Conservation (phyloP, 495 filamentous ascomycete species). For the Penicillium tannophilum region DNA sequence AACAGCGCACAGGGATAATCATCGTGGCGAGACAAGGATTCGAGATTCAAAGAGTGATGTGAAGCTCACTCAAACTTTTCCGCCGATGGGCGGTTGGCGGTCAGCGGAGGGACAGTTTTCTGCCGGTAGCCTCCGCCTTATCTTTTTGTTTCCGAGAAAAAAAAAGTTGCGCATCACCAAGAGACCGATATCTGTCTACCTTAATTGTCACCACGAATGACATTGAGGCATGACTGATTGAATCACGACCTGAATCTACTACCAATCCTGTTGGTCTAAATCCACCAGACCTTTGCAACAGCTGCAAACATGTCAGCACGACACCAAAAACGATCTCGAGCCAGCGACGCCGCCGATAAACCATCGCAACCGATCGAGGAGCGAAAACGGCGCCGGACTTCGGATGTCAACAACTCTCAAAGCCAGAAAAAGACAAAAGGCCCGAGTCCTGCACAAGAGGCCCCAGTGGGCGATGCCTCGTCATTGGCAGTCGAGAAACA, state of each 20-base stretch:
- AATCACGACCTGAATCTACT: not conserved
- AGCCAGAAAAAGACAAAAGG: not conserved
- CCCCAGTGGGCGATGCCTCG: constrained; percentile 1
- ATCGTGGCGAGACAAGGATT: constrained; percentile 52
- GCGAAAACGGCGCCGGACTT: constrained; percentile 42
- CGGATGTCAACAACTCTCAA: constrained; percentile 15
- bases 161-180: constrained; percentile 18
- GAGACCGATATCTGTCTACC: not conserved
- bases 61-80: constrained; percentile 23
- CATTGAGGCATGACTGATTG: constrained; percentile 5
- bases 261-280: not conserved
- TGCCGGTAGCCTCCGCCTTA: constrained; percentile 22
- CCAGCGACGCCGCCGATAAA: constrained; percentile 36
- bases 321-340: constrained; percentile 40
- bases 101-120: constrained; percentile 19
- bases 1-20: constrained; percentile 98
- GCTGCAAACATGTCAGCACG: constrained; percentile 22
- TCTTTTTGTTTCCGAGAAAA: constrained; percentile 23
- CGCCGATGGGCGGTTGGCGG: constrained; percentile 15
- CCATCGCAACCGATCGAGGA: constrained; percentile 24
- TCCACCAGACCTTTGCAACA: constrained; percentile 15
- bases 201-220: not conserved
- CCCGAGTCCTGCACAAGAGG: not conserved
- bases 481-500: constrained; percentile 14
- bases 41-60: constrained; percentile 7